Conservation (phyloP, 805 yeast genomes). For the Diddensiella transvaalensis region DNA sequence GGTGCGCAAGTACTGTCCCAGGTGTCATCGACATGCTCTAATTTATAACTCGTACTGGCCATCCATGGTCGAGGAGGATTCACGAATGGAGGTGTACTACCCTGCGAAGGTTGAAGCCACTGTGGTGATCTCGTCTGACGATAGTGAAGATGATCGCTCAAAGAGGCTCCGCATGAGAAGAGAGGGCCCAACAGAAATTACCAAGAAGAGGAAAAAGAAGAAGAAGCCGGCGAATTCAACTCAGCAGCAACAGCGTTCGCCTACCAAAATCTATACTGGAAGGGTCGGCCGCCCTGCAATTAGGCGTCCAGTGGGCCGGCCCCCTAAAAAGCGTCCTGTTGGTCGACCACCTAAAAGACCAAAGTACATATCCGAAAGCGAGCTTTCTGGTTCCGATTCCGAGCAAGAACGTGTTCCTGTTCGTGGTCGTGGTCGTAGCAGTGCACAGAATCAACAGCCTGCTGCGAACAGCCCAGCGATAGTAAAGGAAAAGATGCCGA, state of each 20-base stretch:
- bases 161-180: background rate
- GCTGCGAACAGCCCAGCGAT: conserved; percentile 9
- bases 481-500: conserved; percentile 7
- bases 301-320: background rate
- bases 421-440: background rate
- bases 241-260: too few species aligned
- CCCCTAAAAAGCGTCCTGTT: background rate
- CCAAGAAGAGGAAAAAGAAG: too few species aligned
- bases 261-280: background rate
- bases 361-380: background rate
- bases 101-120: conserved; percentile 1
- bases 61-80: conserved; percentile 11
- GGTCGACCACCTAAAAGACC: background rate
- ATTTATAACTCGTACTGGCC: conserved; percentile 33
- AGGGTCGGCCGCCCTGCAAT: background rate
- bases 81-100: conserved; percentile 14
- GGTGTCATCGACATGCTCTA: conserved; percentile 33
- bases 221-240: background rate
- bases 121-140: background rate
- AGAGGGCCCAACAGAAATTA: background rate
- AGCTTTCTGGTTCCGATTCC: background rate
- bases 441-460: conserved; percentile 10
- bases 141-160: background rate
- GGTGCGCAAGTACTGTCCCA: conserved; percentile 25
- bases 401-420: too few species aligned